Percentiles rank a stretch among this genome's conserved stretches.
These are phyloP conservation scores for Thielaviopsis cerberus DNA, from an alignment of 2,329 filamentous ascomycete species.

Conservation along the genomic window DNA sequence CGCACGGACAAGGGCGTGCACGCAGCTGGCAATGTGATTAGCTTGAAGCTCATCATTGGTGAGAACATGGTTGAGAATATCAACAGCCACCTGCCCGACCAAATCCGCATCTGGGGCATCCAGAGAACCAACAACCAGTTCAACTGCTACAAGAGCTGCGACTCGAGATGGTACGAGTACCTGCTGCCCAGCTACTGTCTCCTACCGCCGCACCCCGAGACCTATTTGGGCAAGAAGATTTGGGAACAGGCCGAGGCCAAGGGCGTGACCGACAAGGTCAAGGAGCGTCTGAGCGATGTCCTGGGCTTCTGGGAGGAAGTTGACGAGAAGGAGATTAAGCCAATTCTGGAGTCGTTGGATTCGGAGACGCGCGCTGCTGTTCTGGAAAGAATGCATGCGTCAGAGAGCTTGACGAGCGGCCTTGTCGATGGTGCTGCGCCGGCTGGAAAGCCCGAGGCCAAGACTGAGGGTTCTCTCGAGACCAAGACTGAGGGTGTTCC, in stretches of 20 bases:
- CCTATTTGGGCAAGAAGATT: slow-evolving; percentile 68
- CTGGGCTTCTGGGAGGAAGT: slow-evolving; percentile 65
- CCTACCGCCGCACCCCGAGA: slow-evolving; percentile 76
- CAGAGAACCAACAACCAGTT: slow-evolving; percentile 77
- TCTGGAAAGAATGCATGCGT: slow-evolving; percentile 37
- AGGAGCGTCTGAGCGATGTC: slow-evolving; percentile 56
- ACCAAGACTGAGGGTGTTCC: slow-evolving; percentile 14
- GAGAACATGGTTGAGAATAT: slow-evolving; percentile 78
- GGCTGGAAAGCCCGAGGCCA: slow-evolving; percentile 9
- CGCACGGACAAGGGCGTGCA: slow-evolving; percentile 96
- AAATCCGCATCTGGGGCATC: slow-evolving; percentile 92
- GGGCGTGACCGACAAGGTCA: slow-evolving; percentile 49
- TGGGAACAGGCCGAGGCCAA: slow-evolving; percentile 58
- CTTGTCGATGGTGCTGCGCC: slow-evolving; percentile 12
- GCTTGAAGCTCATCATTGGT: slow-evolving; percentile 86
- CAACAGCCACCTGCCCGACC: slow-evolving; percentile 64
- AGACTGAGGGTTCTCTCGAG: slow-evolving; percentile 13
- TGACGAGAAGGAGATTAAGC: slow-evolving; percentile 65
- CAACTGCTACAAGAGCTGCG: slow-evolving; percentile 86
- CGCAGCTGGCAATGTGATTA: slow-evolving; percentile 87
- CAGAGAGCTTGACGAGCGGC: slow-evolving; percentile 8
- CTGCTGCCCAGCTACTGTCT: slow-evolving; percentile 86
- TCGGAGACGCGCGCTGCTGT: slow-evolving; percentile 45
- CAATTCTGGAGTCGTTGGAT: slow-evolving; percentile 42
- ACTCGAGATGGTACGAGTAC: slow-evolving; percentile 95